Evolutionary conservation across 306 rosid species (phyloP), one percentile per base, ranked within the genome.

Genomic region (Cucurbita argyrosperma): DNA sequence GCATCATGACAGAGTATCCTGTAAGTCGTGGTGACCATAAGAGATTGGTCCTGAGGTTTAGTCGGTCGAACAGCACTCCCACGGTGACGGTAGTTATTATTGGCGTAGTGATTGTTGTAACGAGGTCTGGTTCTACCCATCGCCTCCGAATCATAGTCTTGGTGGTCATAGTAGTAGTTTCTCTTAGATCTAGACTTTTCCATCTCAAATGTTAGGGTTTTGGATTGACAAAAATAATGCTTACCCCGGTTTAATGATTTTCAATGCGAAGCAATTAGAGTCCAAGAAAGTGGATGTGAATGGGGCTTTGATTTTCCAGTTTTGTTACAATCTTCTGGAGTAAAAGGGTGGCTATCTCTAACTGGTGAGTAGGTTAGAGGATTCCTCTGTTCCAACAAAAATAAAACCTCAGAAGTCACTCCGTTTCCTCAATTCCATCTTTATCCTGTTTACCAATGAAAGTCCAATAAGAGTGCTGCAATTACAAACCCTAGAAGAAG

Each of bases 121-220:
- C 97, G 85, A 1, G 97, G 91, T 54, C 96, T 85, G 35, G 91
- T 90, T 77, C 97, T 85, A 66, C 82, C 88, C 30, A 94, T 65
- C 43, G 99, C 79, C 76, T 91, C 96, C 1, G 96, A 84, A 68
- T 95, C 99, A 56, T 84, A 91, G 74, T 91, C 99, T 64, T 95
- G 99, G 53, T 61, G 78, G 74, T 91, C 97, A 83, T 89, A 91
- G 85, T 89, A 89, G 88, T 89, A 89, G 82, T 78, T 88, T 77
- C 99, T 80, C 90, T 95, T 95, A 76, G 99, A 95, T 95, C 99
- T 95, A 76, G 99, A 91, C 92, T 97, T 89, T 54, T 95, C 99
- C 99, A 95, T 50, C 5, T 90, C 80, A 67, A 67, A 16, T 30
- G 45, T 74, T 65, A 47, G 78, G 84, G 76, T 61, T 66, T 71